These are phyloP conservation scores for Chrysosporium queenslandicum DNA, from an alignment of 2,329 filamentous ascomycete genomes.

Conservation along the genomic window DNA sequence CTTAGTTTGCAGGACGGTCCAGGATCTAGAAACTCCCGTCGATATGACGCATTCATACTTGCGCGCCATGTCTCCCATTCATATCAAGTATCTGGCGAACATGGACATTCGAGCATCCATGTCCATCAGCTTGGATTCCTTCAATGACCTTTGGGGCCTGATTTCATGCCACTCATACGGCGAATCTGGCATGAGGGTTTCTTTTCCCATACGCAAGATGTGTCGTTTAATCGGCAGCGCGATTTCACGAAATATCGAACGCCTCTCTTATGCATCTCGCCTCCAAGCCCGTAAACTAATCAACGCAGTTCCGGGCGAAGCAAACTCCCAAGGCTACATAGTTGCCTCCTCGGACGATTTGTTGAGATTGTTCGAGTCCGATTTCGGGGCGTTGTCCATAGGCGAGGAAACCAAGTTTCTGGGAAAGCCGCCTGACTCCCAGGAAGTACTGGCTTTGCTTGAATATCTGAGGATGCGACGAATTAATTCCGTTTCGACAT, in stretches of 20 bases:
- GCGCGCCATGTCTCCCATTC: conserved; percentile 9
- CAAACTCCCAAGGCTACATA: conserved; percentile 2
- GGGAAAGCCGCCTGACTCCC: background rate
- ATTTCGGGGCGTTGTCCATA: conserved; percentile 2
- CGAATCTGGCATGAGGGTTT: conserved; percentile 3
- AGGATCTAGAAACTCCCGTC: background rate
- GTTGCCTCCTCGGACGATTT: conserved; percentile 7
- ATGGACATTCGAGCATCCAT: conserved; percentile 7
- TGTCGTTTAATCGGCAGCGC: conserved; percentile 5
- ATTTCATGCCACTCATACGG: conserved; percentile 5
- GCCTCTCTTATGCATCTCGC: conserved; percentile 7
- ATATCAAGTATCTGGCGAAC: conserved; percentile 7
- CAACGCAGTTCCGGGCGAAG: conserved; percentile 1
- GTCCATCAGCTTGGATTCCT: conserved; percentile 6
- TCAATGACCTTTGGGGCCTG: conserved; percentile 6
- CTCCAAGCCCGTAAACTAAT: conserved; percentile 7
- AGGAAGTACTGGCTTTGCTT: conserved; percentile 2
- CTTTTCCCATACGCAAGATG: conserved; percentile 8
- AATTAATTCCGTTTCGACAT: background rate
- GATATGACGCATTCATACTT: conserved; percentile 9
- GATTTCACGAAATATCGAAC: conserved; percentile 6
- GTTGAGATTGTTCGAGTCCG: conserved; percentile 1
- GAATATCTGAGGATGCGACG: conserved; percentile 3
- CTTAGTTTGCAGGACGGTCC: conserved; percentile 1
- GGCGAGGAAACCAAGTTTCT: conserved; percentile 2